Evolutionary conservation across 306 rosid genomes (phyloP).

Genomic region (Ormosia semicastrata): DNA sequence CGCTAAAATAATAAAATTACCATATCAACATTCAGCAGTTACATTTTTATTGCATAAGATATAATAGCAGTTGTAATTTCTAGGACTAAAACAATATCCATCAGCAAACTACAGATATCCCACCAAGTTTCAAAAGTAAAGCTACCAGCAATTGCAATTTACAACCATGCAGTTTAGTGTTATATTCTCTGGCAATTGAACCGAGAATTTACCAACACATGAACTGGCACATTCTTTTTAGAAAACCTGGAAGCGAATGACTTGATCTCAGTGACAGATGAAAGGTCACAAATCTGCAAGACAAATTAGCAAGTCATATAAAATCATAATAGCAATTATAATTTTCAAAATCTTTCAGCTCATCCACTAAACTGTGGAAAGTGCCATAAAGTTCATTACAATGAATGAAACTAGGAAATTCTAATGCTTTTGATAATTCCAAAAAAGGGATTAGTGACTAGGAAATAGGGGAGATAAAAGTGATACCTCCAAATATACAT

Average conservation of each 20-base stretch:
- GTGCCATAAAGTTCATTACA: not conserved
- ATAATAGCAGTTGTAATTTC: not conserved
- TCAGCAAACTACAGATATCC: not conserved
- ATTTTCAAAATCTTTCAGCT: not conserved
- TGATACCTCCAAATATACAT: conserved; percentile 79
- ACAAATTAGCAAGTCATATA: conserved; percentile 25
- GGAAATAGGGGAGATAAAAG: not conserved
- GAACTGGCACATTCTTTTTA: conserved; percentile 65
- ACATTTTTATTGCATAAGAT: not conserved
- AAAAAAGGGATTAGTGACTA: not conserved
- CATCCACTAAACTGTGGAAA: not conserved
- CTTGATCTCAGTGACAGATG: conserved; percentile 71
- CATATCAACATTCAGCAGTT: not conserved
- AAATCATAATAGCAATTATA: conserved; percentile 16
- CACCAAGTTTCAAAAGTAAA: not conserved
- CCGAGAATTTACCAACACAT: conserved; percentile 60
- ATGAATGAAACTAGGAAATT: not conserved
- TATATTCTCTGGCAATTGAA: not conserved
- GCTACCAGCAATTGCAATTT: not conserved
- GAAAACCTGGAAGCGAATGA: conserved; percentile 68
- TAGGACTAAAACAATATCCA: not conserved
- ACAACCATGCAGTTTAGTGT: conserved; percentile 1
- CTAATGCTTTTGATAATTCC: not conserved
- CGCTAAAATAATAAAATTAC: conserved; percentile 1
- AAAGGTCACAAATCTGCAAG: conserved; percentile 85